These are phyloP conservation scores for Udeniomyces megalosporus DNA, from an alignment of 768 basidiomycete species.

Conservation along the genomic window DNA sequence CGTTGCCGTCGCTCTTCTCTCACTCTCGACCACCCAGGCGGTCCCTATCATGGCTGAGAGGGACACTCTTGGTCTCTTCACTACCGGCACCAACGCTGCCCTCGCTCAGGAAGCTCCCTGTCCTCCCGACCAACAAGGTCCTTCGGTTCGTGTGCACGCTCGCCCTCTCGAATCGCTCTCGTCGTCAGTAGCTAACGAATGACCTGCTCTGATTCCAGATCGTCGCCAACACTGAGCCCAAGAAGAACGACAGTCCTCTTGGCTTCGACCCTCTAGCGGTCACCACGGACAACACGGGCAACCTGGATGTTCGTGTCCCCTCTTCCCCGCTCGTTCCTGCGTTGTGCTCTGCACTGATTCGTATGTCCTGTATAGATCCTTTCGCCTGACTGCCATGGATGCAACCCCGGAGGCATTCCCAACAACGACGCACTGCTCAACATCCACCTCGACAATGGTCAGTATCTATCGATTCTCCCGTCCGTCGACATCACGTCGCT, in stretches of 20 bases:
- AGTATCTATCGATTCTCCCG: background rate
- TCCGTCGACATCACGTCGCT: background rate
- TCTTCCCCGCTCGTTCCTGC: background rate
- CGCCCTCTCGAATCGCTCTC: too few species aligned
- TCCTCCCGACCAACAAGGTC: background rate
- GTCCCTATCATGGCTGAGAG: background rate
- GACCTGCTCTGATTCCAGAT: background rate
- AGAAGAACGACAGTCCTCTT: background rate
- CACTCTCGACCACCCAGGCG: background rate
- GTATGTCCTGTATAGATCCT: background rate
- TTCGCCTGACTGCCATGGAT: background rate
- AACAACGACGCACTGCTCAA: background rate
- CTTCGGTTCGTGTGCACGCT: background rate
- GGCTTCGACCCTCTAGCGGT: background rate
- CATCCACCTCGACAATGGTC: background rate
- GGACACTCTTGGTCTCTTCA: background rate
- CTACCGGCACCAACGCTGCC: background rate
- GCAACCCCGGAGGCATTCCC: background rate
- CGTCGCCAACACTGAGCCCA: constrained; percentile 1
- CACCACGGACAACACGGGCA: background rate
- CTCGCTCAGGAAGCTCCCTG: background rate
- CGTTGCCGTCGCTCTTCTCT: background rate
- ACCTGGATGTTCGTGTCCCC: background rate
- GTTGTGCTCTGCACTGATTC: background rate
- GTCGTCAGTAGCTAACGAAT: background rate